phyloP scores from a whole-genome alignment of 176 grass and related monocot species.

The Bothriochloa decipiens region DNA sequence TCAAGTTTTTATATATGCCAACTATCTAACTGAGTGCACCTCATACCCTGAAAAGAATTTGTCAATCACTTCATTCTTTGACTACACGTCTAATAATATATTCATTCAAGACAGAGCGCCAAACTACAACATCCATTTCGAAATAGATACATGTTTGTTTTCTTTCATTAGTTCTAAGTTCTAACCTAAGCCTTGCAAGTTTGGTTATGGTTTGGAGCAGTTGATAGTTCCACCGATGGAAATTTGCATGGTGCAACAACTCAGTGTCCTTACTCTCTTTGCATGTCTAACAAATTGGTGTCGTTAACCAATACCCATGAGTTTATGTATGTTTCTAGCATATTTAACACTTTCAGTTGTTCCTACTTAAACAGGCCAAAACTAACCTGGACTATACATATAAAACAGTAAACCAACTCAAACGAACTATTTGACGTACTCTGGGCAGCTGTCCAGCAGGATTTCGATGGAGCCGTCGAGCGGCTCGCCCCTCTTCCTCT shows the following conservation, averaged over 20 bases:
- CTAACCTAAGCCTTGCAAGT: neutral
- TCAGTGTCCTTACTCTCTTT: neutral
- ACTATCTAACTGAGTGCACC: constrained; percentile 4
- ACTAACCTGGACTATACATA: constrained; percentile 2
- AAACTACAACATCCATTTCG: neutral
- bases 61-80: neutral
- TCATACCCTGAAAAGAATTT: constrained; percentile 14
- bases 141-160: neutral
- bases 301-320: neutral
- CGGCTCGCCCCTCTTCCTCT: constrained; percentile 78
- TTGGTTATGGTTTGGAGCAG: constrained; percentile 10
- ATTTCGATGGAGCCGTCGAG: constrained; percentile 93
- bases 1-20: neutral
- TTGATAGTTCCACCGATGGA: neutral
- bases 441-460: constrained; percentile 86
- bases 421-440: constrained; percentile 54
- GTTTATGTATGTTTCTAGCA: neutral
- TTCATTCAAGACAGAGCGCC: neutral
- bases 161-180: neutral
- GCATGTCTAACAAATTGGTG: neutral
- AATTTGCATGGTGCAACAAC: neutral
- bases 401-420: constrained; percentile 27
- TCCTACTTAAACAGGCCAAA: neutral
- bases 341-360: neutral
- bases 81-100: neutral